phyloP scores from a whole-genome alignment of 192 early-diverging fungal genomes.

The Haplosporangium gracile region DNA sequence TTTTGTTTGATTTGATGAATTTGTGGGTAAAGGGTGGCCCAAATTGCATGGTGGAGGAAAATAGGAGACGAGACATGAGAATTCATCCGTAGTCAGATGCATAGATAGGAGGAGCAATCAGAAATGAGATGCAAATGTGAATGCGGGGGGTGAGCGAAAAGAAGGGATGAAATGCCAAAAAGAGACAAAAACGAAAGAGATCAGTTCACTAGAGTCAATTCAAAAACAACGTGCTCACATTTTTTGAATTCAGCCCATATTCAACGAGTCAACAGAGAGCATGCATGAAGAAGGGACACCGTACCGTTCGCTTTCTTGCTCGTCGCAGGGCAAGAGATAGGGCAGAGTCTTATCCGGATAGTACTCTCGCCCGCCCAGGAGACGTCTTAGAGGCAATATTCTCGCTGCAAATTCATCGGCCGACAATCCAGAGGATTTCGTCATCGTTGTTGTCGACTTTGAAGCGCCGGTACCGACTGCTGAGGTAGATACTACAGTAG shows the following conservation, averaged over 20 bases:
- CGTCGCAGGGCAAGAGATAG: conserved; percentile 53
- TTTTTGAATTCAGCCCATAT: not conserved
- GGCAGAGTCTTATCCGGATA: conserved; percentile 50
- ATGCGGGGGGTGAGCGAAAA: not conserved
- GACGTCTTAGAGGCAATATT: conserved; percentile 36
- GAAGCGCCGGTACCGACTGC: not conserved
- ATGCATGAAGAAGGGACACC: not conserved
- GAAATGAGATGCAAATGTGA: not conserved
- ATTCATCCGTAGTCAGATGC: conserved; percentile 25
- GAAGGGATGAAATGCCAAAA: not conserved
- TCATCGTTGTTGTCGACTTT: not conserved
- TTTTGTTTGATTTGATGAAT: not conserved
- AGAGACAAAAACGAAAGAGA: not conserved
- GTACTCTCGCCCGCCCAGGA: conserved; percentile 46
- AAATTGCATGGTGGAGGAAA: too few relatives aligned
- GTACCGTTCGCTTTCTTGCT: conserved; percentile 53
- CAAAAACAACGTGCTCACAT: not conserved
- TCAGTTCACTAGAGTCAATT: not conserved
- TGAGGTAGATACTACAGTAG: not conserved
- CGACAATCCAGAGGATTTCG: conserved; percentile 14
- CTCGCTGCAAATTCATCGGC: conserved; percentile 41
- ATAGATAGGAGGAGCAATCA: conserved; percentile 26
- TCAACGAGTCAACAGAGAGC: not conserved
- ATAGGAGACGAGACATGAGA: too few relatives aligned
- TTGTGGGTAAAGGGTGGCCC: too few relatives aligned